These are phyloP conservation scores for Tuber microsphaerosporum DNA, from an alignment of 495 filamentous ascomycete genomes.

Conservation along the genomic window DNA sequence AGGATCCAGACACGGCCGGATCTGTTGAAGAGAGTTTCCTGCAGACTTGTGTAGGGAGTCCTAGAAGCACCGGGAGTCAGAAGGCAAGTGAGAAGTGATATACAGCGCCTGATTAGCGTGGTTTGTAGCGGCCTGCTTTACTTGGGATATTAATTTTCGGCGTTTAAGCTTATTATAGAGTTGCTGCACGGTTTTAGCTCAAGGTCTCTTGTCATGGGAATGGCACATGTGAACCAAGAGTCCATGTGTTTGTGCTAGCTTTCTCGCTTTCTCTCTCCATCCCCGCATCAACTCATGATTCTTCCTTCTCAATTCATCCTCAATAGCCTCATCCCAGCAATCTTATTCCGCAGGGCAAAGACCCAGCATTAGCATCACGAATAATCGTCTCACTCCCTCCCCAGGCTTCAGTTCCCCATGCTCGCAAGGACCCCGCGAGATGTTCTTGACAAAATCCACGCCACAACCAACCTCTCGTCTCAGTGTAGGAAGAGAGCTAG, in stretches of 20 bases:
- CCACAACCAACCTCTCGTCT: constrained; percentile 6
- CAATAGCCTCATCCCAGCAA: too few species aligned
- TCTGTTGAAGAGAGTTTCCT: background rate
- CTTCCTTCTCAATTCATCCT: too few species aligned
- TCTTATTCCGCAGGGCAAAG: constrained; percentile 54
- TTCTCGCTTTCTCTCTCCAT: constrained; percentile 65
- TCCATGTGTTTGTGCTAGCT: constrained; percentile 63
- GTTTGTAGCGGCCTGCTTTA: constrained; percentile 27
- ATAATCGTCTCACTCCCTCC: constrained; percentile 72
- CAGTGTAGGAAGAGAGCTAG: background rate
- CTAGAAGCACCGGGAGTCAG: constrained; percentile 8
- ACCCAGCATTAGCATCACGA: constrained; percentile 73
- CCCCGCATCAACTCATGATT: constrained; percentile 66
- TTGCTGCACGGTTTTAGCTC: constrained; percentile 43
- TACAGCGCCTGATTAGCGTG: constrained; percentile 29
- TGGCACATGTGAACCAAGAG: background rate
- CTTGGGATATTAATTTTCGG: constrained; percentile 34
- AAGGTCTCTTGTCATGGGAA: background rate
- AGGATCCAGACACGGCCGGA: constrained; percentile 7
- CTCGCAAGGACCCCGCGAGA: too few species aligned
- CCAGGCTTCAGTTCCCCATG: constrained; percentile 59
- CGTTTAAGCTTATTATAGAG: constrained; percentile 78
- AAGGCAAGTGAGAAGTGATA: constrained; percentile 12
- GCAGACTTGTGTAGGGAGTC: background rate
- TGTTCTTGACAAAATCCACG: constrained; percentile 77